Conservation (phyloP, 1,284 basidiomycete genomes). For the Melampsora americana region DNA sequence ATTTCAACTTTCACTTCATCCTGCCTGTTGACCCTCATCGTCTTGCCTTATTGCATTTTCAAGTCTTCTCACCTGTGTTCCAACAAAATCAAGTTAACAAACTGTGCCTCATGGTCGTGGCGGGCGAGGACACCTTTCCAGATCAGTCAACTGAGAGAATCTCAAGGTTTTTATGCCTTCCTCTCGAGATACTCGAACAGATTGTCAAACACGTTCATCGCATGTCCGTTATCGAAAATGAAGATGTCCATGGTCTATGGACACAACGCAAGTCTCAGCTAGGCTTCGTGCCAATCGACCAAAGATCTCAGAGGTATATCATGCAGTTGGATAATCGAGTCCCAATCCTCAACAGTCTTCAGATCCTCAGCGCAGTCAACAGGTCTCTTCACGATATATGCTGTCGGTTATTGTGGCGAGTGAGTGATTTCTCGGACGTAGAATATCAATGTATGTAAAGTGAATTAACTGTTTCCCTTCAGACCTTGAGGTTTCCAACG, state of each 20-base stretch:
- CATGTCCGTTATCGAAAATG: not conserved
- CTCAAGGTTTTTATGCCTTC: not conserved
- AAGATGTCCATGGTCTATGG: not conserved
- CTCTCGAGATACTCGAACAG: not conserved
- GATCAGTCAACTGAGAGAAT: too few species aligned
- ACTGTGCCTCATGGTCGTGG: too few species aligned
- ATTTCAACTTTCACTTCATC: too few species aligned
- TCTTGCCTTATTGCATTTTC: too few species aligned
- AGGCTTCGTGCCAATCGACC: not conserved
- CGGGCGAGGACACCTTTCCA: too few species aligned
- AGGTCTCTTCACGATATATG: not conserved
- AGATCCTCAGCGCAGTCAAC: not conserved
- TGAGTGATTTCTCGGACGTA: not conserved
- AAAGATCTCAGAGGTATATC: not conserved
- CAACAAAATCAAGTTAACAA: too few species aligned
- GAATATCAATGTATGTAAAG: not conserved
- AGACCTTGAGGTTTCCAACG: not conserved
- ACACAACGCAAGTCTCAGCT: not conserved
- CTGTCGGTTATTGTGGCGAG: not conserved
- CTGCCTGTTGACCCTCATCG: too few species aligned
- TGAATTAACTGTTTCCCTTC: not conserved
- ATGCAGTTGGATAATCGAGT: not conserved
- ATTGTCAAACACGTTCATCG: not conserved
- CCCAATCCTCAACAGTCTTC: constrained; percentile 3
- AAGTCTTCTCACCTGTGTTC: too few species aligned